These are phyloP conservation scores for Gossypium davidsonii DNA, from an alignment of 441 rosid genomes.

Conservation along the genomic window DNA sequence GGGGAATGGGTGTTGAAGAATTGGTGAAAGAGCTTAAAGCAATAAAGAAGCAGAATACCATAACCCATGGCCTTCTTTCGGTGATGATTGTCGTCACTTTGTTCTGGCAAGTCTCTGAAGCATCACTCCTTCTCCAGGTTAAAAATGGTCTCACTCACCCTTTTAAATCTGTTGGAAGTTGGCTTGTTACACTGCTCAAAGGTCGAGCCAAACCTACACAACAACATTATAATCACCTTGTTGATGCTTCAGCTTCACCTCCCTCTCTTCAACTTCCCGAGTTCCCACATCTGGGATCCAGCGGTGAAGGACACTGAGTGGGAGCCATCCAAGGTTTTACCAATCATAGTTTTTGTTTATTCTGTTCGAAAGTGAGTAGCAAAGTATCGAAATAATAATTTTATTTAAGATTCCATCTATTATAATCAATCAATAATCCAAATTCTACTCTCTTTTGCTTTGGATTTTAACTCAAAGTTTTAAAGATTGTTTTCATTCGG, in stretches of 20 bases:
- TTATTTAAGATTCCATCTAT: background rate
- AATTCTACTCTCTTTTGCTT: background rate
- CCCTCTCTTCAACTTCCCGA: constrained; percentile 38
- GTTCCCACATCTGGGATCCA: constrained; percentile 25
- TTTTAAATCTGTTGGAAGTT: constrained; percentile 41
- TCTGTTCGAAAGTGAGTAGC: no score
- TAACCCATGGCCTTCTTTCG: constrained; percentile 69
- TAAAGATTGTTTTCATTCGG: background rate
- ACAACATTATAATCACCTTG: background rate
- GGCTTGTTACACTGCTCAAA: constrained; percentile 31
- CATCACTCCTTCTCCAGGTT: constrained; percentile 47
- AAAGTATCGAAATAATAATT: background rate
- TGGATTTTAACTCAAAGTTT: background rate
- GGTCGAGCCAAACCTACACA: constrained; percentile 14
- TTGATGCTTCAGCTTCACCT: constrained; percentile 10
- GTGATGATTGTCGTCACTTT: constrained; percentile 55
- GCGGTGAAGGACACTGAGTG: constrained; percentile 15
- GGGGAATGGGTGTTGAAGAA: constrained; percentile 29
- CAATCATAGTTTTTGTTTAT: background rate
- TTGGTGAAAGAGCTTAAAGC: constrained; percentile 49
- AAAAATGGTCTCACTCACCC: constrained; percentile 59
- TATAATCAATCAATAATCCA: background rate
- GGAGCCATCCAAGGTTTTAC: background rate
- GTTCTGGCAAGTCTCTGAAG: constrained; percentile 84
- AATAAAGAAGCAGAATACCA: constrained; percentile 59